Evolutionary conservation across 306 rosid species (phyloP).

Genomic region (Abrus pulchellus): DNA sequence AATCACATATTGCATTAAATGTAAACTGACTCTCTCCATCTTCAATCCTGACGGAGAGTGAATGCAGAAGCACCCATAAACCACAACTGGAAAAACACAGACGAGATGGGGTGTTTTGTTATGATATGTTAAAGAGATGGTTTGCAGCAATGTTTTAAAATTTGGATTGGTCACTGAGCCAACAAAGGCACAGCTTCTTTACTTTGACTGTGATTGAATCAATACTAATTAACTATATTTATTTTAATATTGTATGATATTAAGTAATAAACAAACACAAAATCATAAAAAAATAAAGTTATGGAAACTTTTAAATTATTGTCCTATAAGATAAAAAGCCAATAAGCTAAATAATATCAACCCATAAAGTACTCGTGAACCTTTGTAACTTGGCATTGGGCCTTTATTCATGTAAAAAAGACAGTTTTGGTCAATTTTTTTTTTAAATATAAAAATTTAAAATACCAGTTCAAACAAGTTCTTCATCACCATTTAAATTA

Average conservation of each 20-base stretch:
- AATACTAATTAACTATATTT: not conserved
- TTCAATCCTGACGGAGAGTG: conserved; percentile 86
- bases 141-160: not conserved
- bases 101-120: conserved; percentile 18
- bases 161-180: not conserved
- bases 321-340: not conserved
- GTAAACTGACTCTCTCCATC: conserved; percentile 93
- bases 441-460: not conserved
- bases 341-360: not conserved
- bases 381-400: not conserved
- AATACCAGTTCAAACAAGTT: not conserved
- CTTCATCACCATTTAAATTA: not conserved
- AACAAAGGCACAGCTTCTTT: not conserved
- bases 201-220: not conserved
- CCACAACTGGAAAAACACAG: conserved; percentile 78
- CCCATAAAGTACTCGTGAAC: not conserved
- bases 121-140: not conserved
- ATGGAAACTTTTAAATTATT: not conserved
- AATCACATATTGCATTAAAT: conserved; percentile 81
- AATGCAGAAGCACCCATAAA: conserved; percentile 96
- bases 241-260: not conserved
- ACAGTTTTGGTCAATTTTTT: not conserved
- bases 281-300: not conserved
- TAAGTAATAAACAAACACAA: not conserved
- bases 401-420: not conserved